Conservation (phyloP, 257 asterid genomes). For the Fraxinus anomala region DNA sequence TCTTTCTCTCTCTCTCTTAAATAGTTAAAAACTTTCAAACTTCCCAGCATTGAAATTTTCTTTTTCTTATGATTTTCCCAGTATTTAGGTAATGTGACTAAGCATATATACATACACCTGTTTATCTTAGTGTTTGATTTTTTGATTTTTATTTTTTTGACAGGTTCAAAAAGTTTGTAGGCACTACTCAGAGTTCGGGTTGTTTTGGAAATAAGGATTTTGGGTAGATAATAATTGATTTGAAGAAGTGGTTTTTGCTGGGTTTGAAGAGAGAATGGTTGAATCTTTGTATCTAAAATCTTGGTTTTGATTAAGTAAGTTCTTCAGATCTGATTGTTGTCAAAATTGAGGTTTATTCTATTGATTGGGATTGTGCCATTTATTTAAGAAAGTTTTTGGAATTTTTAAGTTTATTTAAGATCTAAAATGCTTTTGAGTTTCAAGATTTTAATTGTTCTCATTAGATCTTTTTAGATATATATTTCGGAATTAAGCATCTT, state of each 20-base stretch:
- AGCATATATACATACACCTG: conserved; percentile 4
- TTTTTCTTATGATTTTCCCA: neutral
- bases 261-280: conserved; percentile 30
- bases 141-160: neutral
- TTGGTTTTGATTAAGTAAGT: conserved; percentile 48
- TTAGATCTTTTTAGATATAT: conserved; percentile 8
- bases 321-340: conserved; percentile 58
- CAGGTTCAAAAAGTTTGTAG: conserved; percentile 23
- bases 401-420: conserved; percentile 34
- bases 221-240: conserved; percentile 7
- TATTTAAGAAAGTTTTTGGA: conserved; percentile 8
- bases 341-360: conserved; percentile 12
- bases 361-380: conserved; percentile 25
- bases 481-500: neutral
- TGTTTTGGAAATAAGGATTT: neutral
- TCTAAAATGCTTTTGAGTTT: conserved; percentile 40
- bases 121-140: neutral
- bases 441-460: conserved; percentile 19
- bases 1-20: neutral
- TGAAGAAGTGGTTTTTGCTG: conserved; percentile 18
- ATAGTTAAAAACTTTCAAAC: conserved; percentile 1
- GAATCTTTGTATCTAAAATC: conserved; percentile 25
- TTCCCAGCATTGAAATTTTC: conserved; percentile 10
- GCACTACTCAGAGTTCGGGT: conserved; percentile 11
- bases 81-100: conserved; percentile 12